Base-by-base conservation (phyloP, 192 early-diverging fungal genomes). In the Umbelopsis sp. region DNA sequence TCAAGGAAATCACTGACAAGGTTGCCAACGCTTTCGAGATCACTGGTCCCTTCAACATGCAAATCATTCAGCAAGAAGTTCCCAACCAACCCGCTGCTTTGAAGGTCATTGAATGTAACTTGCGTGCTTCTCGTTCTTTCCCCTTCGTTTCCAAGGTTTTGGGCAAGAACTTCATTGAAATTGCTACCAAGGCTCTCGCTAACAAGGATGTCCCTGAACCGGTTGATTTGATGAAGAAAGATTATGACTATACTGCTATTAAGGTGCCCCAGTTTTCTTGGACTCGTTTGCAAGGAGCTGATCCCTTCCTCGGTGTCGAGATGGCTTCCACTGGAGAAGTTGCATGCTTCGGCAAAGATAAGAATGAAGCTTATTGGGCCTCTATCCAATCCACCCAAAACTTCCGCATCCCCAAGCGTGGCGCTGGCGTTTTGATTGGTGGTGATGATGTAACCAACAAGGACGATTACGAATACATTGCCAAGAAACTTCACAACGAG, bases 11-110 rank as follows among this genome's bases (percentile, higher is more conserved):
- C 73, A 93, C 96, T 21, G 87, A 90, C 66, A 92, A 96, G 82
- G 90, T 99, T 21, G 96, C 93, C 21, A 81, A 84, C 38, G 95
- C 93, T 5, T 96, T 99, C 80, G 87, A 92, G 66, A 96, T 98
- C 81, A 96, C 96, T n/a, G 96, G 97, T 11, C 96, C 97, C 2
- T 99, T 92, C 93, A 99, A 99, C 83, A 99, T 99, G 93, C 97
- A 99, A 82, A 84, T 99, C 68, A 97, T 99, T 76, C 84, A 85
- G 74, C 83, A 85, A 72, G 78, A 80, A 34, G 54, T 73, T 68
- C 79, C 78, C 6, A 54, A 74, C 17, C 73, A 79, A n/a, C 73
- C 77, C 0, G 79, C 85, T 0, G 73, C 80, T 54, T 85, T 99
- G 54, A 97, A 97, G 86, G 97, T 97, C 38, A 99, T 99, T 66